A percentile compares a stretch with the other conserved stretches of the same genome.
These are phyloP conservation scores for Pestalotiopsis sp. DNA, from an alignment of 2,329 filamentous ascomycete species.

Conservation along the genomic window DNA sequence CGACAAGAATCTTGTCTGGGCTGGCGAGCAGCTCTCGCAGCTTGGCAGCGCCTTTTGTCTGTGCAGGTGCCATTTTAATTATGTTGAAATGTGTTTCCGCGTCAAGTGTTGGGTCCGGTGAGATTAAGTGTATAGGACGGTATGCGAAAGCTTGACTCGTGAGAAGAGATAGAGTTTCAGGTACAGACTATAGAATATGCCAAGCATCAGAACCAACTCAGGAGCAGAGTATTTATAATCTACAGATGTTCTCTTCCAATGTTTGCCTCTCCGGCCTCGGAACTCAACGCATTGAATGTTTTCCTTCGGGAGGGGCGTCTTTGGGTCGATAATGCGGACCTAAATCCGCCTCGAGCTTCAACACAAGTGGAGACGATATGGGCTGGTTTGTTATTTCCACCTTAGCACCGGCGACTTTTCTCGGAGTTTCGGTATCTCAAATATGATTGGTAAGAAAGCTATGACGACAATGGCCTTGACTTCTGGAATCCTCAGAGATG, in stretches of 20 bases:
- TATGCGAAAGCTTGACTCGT: no score
- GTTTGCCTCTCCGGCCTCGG: constrained; percentile 12
- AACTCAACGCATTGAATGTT: background rate
- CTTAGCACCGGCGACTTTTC: background rate
- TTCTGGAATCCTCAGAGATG: background rate
- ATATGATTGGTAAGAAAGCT: background rate
- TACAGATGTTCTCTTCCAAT: background rate
- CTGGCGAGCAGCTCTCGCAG: constrained; percentile 44
- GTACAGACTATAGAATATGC: background rate
- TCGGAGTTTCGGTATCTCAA: constrained; percentile 1
- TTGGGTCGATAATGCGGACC: constrained; percentile 1
- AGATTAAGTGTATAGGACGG: no score
- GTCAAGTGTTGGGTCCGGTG: no score
- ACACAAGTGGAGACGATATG: constrained; percentile 1
- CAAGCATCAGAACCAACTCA: background rate
- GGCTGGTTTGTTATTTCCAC: background rate
- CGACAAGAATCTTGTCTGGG: constrained; percentile 51
- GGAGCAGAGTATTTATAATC: background rate
- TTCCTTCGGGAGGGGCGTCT: constrained; percentile 10
- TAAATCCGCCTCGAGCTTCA: constrained; percentile 5
- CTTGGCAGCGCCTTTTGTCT: constrained; percentile 31
- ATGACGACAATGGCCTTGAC: background rate
- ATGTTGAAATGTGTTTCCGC: background rate
- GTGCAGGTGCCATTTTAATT: constrained; percentile 6
- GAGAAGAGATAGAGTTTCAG: background rate